Percentiles rank a stretch among this genome's conserved stretches.
Conservation (phyloP, 805 yeast species). For the Saccharomycopsis amapae region DNA sequence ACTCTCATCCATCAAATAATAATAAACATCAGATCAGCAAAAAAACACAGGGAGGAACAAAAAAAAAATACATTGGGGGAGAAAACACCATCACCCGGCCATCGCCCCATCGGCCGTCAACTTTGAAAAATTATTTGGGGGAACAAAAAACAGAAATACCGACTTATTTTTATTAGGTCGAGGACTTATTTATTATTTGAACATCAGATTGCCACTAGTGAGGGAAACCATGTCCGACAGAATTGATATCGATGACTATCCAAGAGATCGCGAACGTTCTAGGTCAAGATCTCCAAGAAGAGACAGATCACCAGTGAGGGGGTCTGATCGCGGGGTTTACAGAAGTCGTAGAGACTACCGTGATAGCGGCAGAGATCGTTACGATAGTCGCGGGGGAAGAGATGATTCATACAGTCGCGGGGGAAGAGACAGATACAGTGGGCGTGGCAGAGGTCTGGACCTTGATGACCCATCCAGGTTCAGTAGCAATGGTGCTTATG, state of each 20-base stretch:
- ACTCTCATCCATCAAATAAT: too few relatives aligned
- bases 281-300: conserved; percentile 24
- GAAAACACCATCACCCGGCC: too few relatives aligned
- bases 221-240: conserved; percentile 47
- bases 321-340: conserved; percentile 13
- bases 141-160: too few relatives aligned
- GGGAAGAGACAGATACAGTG: conserved; percentile 28
- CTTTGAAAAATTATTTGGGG: too few relatives aligned
- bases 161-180: too few relatives aligned
- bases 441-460: conserved; percentile 26
- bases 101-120: too few relatives aligned
- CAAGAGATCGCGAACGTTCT: conserved; percentile 28
- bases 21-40: too few relatives aligned
- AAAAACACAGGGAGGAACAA: too few relatives aligned
- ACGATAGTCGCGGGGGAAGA: conserved; percentile 24
- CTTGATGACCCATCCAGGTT: conserved; percentile 20
- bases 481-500: conserved; percentile 26
- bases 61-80: too few relatives aligned
- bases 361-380: conserved; percentile 24
- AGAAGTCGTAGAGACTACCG: conserved; percentile 15
- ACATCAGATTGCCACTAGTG: too few relatives aligned
- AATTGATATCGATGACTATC: conserved; percentile 57
- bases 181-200: too few relatives aligned
- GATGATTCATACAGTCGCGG: conserved; percentile 27
- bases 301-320: conserved; percentile 24